Evolutionary conservation across 106 monocot species (phyloP), one percentile per base, ranked within the genome.

Genomic region (Allium fistulosum): DNA sequence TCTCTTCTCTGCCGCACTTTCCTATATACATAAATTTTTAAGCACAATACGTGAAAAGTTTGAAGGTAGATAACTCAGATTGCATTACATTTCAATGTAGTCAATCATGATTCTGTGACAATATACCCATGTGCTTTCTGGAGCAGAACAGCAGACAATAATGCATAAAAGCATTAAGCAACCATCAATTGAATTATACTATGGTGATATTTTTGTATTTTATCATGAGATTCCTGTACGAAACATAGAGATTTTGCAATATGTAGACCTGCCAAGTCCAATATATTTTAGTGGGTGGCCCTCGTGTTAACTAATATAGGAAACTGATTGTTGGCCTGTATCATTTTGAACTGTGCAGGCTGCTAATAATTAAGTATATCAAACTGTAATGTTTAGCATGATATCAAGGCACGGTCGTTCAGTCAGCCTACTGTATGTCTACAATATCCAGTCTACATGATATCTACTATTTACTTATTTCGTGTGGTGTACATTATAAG

Each of bases 1-100:
- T 71, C 72, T 86, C 75, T 71, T 78, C 26, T 70, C 62, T 18
- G 45, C 58, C 2, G 60, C 65, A 63, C 67, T 77, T 59, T 58
- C 87, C 87, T 82, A 69, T 16, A 48, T 55, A 28, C 26, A 15
- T 28, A 65, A 65, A 7, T 49, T 60, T 60, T 9, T 1, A 17
- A 22, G 9, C 14, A 15, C 18, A 60, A 17, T 17, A 60, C 4
- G 4, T 17, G 18, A 60, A 18, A 22, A 17, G 37, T 37, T 37
- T 61, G 2, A 0, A 46, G 4, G 4, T 49, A 16, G n/a, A 49
- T 2, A 67, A 6, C 64, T 17, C 2, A 48, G n/a, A 62, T 45
- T 45, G 26, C 28, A 13, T 52, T 26, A 11, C 17, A 64, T n/a
- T 2, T 48, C 11, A 62, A 45, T 13, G 14, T 45, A 14, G 49